Evolutionary conservation across 805 yeast genomes (phyloP).

Genomic region (Pichia cabralensis): DNA sequence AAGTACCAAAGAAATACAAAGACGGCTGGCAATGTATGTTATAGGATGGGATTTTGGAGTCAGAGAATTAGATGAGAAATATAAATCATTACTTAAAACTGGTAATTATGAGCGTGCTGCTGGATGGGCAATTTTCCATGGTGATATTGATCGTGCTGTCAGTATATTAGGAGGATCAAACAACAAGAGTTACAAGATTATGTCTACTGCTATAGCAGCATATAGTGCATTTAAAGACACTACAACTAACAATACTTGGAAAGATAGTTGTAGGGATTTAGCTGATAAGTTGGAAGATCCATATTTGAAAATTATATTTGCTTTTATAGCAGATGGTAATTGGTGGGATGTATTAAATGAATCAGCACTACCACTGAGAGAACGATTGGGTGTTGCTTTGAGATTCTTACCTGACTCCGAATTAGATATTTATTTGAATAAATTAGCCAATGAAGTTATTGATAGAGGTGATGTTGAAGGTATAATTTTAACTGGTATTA

Average conservation of each 20-base stretch:
- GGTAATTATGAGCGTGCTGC: conserved; percentile 85
- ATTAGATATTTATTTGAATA: conserved; percentile 57
- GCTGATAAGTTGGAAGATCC: conserved; percentile 87
- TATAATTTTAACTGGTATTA: conserved; percentile 80
- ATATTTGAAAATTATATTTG: conserved; percentile 83
- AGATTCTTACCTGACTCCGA: conserved; percentile 77
- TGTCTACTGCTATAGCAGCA: conserved; percentile 93
- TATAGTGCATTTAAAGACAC: conserved; percentile 58
- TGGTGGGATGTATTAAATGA: conserved; percentile 97
- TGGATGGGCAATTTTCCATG: conserved; percentile 95
- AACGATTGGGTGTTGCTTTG: conserved; percentile 82
- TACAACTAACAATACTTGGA: conserved; percentile 70
- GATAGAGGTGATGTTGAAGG: conserved; percentile 85
- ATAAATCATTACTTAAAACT: conserved; percentile 40
- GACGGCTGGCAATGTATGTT: conserved; percentile 71
- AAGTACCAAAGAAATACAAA: conserved; percentile 47
- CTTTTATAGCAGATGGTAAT: conserved; percentile 85
- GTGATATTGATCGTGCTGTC: conserved; percentile 74
- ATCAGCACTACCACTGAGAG: conserved; percentile 76
- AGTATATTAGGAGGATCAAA: conserved; percentile 67
- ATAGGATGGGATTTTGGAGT: conserved; percentile 86
- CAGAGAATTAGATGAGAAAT: conserved; percentile 62
- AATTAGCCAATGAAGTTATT: conserved; percentile 64
- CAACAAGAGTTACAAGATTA: conserved; percentile 58
- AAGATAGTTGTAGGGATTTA: conserved; percentile 81